Base-by-base conservation (phyloP, 495 filamentous ascomycete genomes). In the Amphirosellinia nigrospora region DNA sequence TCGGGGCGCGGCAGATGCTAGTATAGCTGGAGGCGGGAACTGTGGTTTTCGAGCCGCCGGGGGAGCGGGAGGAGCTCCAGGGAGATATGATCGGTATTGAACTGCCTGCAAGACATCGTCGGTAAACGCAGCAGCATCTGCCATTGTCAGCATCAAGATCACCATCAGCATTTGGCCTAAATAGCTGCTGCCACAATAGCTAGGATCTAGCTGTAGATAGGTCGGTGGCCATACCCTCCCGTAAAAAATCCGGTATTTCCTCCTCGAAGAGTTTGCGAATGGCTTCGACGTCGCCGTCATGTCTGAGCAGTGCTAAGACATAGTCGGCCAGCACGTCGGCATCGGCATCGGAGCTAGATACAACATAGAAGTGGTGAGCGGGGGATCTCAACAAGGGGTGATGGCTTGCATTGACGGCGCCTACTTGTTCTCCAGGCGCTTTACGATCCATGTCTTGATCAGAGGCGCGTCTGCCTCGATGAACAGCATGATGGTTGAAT, bases 281-380 rank as follows among this genome's bases (percentile, higher is more conserved):
- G 61, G 90, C 85, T 5, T 91, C 87, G n/a, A 88, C 86, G 26
- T 89, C 86, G 70, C 92, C 92, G 73, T 97, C 93, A 64, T 93
- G 89, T 66, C 88, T 88, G 39, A 97, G 84, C 11, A 99, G 88
- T n/a, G 95, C 95, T 38, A 98, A 83, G 0, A 99, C 93, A 76
- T 98, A 99, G 76, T 99, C 96, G 38, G 94, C 94, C 19, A 99
- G 90, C 4, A 99, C 93, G 74, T 97, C 94, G 36, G 93, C 90
- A 79, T 99, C 96, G 58, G 94, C 96, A 79, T 98, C 96, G 16
- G 94, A 97, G 66, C 93, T 97, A 70, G 10, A 74, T 21, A 34
- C n/a, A 56, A 36, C n/a, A 68, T 53, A 64, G 45, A 70, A 64
- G 53, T 41, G 39, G 74, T 74, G 41, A 72, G 73, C 32, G 32